A percentile compares a stretch with the other conserved stretches of the same genome.
These are phyloP conservation scores for Tillandsia fasciculata DNA, from an alignment of 176 grass and related monocot genomes.

Conservation along the genomic window DNA sequence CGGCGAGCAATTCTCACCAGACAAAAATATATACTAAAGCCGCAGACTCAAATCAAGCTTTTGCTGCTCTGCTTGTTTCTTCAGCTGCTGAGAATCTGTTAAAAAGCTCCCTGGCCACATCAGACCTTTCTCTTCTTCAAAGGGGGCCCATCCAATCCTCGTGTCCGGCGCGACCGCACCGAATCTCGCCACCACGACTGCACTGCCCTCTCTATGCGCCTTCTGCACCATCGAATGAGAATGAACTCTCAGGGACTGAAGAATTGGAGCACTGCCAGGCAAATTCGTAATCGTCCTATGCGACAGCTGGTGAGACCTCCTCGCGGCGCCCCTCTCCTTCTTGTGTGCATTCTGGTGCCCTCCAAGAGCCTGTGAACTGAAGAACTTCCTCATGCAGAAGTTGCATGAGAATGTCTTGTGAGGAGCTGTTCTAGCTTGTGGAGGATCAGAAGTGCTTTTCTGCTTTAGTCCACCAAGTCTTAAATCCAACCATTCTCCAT, in stretches of 20 bases:
- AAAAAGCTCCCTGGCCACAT: constrained; percentile 72
- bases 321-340: constrained; percentile 66
- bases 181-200: constrained; percentile 32
- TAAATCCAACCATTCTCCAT: constrained; percentile 48
- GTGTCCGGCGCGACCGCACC: constrained; percentile 17
- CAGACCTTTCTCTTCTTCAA: constrained; percentile 28
- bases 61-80: constrained; percentile 18
- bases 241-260: constrained; percentile 50
- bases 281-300: constrained; percentile 30
- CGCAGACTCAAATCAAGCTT: constrained; percentile 59
- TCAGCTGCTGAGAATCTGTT: constrained; percentile 30
- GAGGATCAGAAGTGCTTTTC: constrained; percentile 21
- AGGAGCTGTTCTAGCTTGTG: constrained; percentile 22
- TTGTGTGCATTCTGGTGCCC: constrained; percentile 92
- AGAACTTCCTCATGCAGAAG: constrained; percentile 87
- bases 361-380: constrained; percentile 76
- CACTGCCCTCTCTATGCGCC: constrained; percentile 22
- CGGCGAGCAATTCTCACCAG: background rate
- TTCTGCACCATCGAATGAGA: constrained; percentile 52
- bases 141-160: constrained; percentile 35
- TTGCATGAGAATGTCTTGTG: constrained; percentile 84
- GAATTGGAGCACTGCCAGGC: constrained; percentile 27
- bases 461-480: constrained; percentile 22
- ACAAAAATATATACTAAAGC: constrained; percentile 30
- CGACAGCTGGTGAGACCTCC: constrained; percentile 34